Evolutionary conservation across 2,329 filamentous ascomycete species (phyloP).

Genomic region (Proliferodiscus dingleyae): DNA sequence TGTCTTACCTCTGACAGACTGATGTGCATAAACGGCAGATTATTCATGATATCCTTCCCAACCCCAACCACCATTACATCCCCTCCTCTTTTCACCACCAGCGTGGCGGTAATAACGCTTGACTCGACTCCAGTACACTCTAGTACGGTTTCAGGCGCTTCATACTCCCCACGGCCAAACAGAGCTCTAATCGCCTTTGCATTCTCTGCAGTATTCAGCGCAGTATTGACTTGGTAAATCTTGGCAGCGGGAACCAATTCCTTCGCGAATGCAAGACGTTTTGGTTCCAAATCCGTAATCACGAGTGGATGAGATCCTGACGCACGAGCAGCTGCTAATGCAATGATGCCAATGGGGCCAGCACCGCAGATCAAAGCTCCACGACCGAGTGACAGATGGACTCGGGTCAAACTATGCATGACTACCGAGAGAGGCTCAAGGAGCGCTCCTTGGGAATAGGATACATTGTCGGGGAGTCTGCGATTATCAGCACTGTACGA

Average conservation of each 20-base stretch:
- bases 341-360: constrained; percentile 88
- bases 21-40: constrained; percentile 85
- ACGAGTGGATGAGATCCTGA: constrained; percentile 90
- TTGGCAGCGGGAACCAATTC: constrained; percentile 72
- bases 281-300: constrained; percentile 90
- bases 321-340: constrained; percentile 70
- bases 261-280: constrained; percentile 77
- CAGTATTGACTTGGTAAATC: constrained; percentile 71
- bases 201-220: constrained; percentile 60
- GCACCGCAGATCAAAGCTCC: constrained; percentile 85
- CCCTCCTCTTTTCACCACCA: constrained; percentile 86
- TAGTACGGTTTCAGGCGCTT: constrained; percentile 78
- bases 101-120: constrained; percentile 79
- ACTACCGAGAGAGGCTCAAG: constrained; percentile 87
- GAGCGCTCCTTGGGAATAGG: constrained; percentile 83
- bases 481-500: constrained; percentile 51
- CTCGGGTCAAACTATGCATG: constrained; percentile 80
- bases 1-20: constrained; percentile 76
- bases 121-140: constrained; percentile 97
- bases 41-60: constrained; percentile 88
- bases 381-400: constrained; percentile 76
- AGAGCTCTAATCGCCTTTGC: constrained; percentile 52
- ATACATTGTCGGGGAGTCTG: constrained; percentile 86
- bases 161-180: constrained; percentile 62
- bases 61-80: constrained; percentile 97